phyloP scores from a whole-genome alignment of 1,139 yeast species.

The Suhomyces ambrosiae region DNA sequence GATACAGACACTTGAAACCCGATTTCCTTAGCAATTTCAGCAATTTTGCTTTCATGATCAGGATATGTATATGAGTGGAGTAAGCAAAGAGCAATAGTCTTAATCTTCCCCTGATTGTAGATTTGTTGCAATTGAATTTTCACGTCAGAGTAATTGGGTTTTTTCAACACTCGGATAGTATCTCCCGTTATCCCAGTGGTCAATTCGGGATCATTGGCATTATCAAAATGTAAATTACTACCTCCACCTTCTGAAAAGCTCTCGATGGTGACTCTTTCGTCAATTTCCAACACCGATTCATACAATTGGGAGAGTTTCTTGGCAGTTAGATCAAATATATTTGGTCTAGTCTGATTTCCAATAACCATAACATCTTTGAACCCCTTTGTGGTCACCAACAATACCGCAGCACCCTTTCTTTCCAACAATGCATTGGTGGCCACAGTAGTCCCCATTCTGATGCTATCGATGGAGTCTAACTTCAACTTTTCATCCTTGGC shows the following conservation, averaged over 20 bases:
- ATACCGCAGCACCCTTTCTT: conserved; percentile 55
- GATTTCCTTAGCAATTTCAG: conserved; percentile 36
- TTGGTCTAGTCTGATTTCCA: conserved; percentile 32
- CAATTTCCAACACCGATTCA: conserved; percentile 39
- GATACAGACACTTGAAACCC: conserved; percentile 46
- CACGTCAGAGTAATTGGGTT: conserved; percentile 34
- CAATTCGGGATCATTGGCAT: conserved; percentile 23
- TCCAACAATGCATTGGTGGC: conserved; percentile 27
- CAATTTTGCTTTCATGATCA: conserved; percentile 39
- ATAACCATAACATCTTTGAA: conserved; percentile 49
- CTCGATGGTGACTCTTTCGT: conserved; percentile 43
- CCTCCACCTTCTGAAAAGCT: conserved; percentile 46
- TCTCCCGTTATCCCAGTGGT: conserved; percentile 42
- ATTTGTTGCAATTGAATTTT: conserved; percentile 27
- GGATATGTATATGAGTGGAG: conserved; percentile 46
- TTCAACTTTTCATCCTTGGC: conserved; percentile 39
- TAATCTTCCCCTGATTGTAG: conserved; percentile 29
- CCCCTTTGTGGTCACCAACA: conserved; percentile 53
- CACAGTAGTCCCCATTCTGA: conserved; percentile 27
- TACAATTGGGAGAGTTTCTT: conserved; percentile 31
- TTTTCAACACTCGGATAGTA: conserved; percentile 31
- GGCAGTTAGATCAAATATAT: conserved; percentile 25
- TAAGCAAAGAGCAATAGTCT: conserved; percentile 41
- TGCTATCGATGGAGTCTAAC: conserved; percentile 20
- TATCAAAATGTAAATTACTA: conserved; percentile 23